phyloP scores from a whole-genome alignment of 257 asterid genomes.

The Salvia rosmarinus region DNA sequence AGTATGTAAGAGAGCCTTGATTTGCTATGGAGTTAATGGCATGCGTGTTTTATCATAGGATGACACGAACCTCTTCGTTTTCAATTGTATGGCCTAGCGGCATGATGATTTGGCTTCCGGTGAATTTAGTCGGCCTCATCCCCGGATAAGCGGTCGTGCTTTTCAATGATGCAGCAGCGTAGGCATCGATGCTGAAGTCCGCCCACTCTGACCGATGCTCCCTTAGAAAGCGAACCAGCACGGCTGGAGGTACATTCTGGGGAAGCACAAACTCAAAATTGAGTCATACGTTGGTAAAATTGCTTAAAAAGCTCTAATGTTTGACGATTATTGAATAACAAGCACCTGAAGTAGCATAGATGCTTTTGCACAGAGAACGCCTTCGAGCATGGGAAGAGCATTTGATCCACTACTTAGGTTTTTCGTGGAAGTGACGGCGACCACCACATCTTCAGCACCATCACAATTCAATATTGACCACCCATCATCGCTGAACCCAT shows the following conservation, averaged over 20 bases:
- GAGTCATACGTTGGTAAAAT: neutral
- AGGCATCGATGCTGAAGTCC: constrained; percentile 90
- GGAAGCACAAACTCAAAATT: constrained; percentile 8
- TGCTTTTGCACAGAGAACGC: constrained; percentile 92
- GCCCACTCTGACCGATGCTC: constrained; percentile 99
- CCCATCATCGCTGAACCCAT: constrained; percentile 90
- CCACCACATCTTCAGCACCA: constrained; percentile 83
- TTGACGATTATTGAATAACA: neutral
- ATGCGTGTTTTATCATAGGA: neutral
- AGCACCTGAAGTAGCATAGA: constrained; percentile 94
- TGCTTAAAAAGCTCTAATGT: neutral
- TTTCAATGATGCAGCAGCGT: constrained; percentile 77
- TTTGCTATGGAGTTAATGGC: neutral
- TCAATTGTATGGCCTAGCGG: constrained; percentile 93
- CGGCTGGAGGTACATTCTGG: constrained; percentile 93
- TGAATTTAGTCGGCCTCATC: constrained; percentile 84
- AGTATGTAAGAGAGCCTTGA: neutral
- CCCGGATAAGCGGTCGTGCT: constrained; percentile 77
- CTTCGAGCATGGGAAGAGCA: constrained; percentile 65
- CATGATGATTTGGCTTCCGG: constrained; percentile 96
- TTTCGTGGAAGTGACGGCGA: constrained; percentile 71
- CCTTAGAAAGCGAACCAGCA: constrained; percentile 84
- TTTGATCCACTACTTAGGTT: constrained; percentile 45
- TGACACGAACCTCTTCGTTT: constrained; percentile 80
- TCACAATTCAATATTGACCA: constrained; percentile 82